Evolutionary conservation across 176 grass and related monocot species (phyloP).

Genomic region (Oryza punctata): DNA sequence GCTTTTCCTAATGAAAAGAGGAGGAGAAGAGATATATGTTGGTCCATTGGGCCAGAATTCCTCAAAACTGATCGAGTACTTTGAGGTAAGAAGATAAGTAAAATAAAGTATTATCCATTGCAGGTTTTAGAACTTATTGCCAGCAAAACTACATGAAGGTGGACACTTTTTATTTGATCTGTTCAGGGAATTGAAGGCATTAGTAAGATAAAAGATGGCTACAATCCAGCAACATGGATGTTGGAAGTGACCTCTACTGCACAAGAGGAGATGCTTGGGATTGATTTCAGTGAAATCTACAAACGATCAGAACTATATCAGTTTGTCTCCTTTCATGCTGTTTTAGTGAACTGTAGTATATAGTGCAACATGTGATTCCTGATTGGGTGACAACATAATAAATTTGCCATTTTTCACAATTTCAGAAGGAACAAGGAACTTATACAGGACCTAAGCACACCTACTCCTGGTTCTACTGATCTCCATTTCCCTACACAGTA

Average conservation of each 20-base stretch:
- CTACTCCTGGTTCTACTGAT: constrained; percentile 58
- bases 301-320: constrained; percentile 61
- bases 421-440: constrained; percentile 82
- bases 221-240: constrained; percentile 95
- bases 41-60: constrained; percentile 84
- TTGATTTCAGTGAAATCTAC: constrained; percentile 71
- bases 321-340: constrained; percentile 39
- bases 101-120: constrained; percentile 14
- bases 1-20: constrained; percentile 93
- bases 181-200: constrained; percentile 62
- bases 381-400: neutral
- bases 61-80: constrained; percentile 73
- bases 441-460: constrained; percentile 66
- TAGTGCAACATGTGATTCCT: too few species aligned
- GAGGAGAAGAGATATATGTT: constrained; percentile 92
- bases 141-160: constrained; percentile 3
- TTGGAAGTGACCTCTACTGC: constrained; percentile 68
- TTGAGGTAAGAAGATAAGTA: constrained; percentile 60
- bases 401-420: constrained; percentile 2
- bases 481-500: constrained; percentile 65
- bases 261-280: constrained; percentile 66
- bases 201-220: constrained; percentile 71
- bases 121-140: constrained; percentile 20
- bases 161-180: constrained; percentile 34
- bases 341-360: constrained; percentile 17